Evolutionary conservation across 805 yeast genomes (phyloP), one percentile per base, ranked within the genome.

Genomic region (Kazachstania africana): DNA sequence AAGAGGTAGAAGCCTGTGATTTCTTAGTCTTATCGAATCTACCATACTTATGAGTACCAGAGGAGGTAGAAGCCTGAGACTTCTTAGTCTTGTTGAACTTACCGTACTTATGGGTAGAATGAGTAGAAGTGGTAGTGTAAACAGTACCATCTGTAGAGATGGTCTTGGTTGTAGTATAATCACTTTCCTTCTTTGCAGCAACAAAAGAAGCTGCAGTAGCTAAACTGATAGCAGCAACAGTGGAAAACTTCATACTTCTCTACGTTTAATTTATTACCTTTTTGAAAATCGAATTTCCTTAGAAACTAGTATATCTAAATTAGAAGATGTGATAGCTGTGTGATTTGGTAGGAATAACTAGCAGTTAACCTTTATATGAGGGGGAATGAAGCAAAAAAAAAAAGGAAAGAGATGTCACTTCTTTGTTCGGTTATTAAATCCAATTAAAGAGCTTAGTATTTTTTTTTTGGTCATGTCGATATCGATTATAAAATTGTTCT

Each of bases 31-130:
- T 61, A 54, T 64, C 63, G 62, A 70, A 65, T 48, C 63, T 63
- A 42, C 81, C 81, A 42, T 61, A 62, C 39, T 55, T 65, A 61
- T 73, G 78, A 34, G 80, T 73, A 41, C 70, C 70, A 37, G 70
- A 56, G 12, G 57, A 22, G 39, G 48, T 42, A 5, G 66, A 39
- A 12, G 56, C 37, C 6, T 48, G 33, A 10, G 59, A 44, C 28
- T 57, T 44, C 16, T 41, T 38, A 23, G 50, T 48, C 45, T 63
- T 59, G 52, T 62, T 64, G 61, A 69, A 63, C 47, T 64, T 62
- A 39, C 79, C 79, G 40, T 59, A 60, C 38, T 55, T 65, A 58
- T 72, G 77, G 33, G 78, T 72, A 23, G 59, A 56, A 48, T 57
- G 49, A 16, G 60, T 29, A 39, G 50, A 38, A 12, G 59, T 38